Evolutionary conservation across 352 stramenopile genomes (phyloP).

Genomic region (Stramenopiles sp.): DNA sequence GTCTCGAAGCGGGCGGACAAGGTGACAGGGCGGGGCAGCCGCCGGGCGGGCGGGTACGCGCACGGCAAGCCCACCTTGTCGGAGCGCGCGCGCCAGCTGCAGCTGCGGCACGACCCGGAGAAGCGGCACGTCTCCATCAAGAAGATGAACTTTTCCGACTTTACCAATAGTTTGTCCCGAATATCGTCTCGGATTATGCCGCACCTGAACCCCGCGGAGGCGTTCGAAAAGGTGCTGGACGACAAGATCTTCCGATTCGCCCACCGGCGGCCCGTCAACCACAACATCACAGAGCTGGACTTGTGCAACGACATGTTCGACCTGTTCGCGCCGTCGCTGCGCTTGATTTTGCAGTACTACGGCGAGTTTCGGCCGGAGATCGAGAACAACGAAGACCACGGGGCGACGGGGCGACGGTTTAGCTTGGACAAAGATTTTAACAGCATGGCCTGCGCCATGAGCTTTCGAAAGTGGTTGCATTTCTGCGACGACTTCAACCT

Average conservation of each 20-base stretch:
- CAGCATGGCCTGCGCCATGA: background rate
- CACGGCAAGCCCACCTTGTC: background rate
- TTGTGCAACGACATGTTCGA: background rate
- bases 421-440: background rate
- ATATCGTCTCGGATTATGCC: background rate
- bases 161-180: background rate
- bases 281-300: background rate
- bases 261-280: background rate
- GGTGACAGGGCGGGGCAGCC: background rate
- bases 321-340: background rate
- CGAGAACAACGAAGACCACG: background rate
- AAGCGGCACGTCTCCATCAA: background rate
- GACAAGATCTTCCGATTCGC: background rate
- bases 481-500: background rate
- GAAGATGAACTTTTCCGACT: slow-evolving; percentile 3
- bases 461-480: background rate
- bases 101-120: background rate
- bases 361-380: background rate
- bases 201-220: background rate
- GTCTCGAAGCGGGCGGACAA: background rate
- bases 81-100: background rate
- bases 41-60: background rate
- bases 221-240: background rate
- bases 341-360: background rate
- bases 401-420: background rate